Evolutionary conservation across 2,329 filamentous ascomycete genomes (phyloP), one percentile per base, ranked within the genome.

Genomic region (Grosmannia huntii): DNA sequence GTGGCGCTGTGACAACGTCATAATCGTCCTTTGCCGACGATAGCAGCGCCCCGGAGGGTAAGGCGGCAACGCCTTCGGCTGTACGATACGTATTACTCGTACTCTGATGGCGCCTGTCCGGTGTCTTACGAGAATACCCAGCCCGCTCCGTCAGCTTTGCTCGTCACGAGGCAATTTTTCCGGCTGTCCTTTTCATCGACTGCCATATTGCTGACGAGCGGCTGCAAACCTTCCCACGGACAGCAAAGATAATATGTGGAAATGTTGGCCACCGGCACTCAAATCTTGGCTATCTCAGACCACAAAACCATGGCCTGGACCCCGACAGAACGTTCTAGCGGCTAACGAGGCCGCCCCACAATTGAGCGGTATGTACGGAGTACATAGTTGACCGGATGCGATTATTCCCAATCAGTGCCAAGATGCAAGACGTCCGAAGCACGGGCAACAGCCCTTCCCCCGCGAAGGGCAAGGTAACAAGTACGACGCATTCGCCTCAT

Each of bases 251-350:
- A 7, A 25, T 14, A 44, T 44, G 19, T 44, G 41, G 41, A 36
- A 44, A 38, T 55, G 53, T 55, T 44, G 53, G 36, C 16, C 2
- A 23, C 3, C 51, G 31, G 51, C 51, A 25, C 4, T 44, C 27
- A 60, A 61, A 61, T 56, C 58, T 61, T 61, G 61, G 58, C 41
- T 55, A 61, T 6, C 61, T 61, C 58, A 60, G 58, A 50, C 61
- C 61, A 62, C 51, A 23, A 12, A 31, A 23, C 21, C 36, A 48
- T 23, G 61, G 60, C 56, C 61, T 61, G 59, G 61, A 60, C 58
- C 58, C 56, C 55, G 60, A 58, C 57, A 50, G 60, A 62, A 59
- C 60, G 31, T 54, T 58, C 53, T 61, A 61, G 57, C 50, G 56
- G 57, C 60, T 25, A 27, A 36, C 21, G 38, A 11, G 44, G 46